phyloP scores from a whole-genome alignment of 2,329 filamentous ascomycete genomes.

The Aureobasidium vineae region DNA sequence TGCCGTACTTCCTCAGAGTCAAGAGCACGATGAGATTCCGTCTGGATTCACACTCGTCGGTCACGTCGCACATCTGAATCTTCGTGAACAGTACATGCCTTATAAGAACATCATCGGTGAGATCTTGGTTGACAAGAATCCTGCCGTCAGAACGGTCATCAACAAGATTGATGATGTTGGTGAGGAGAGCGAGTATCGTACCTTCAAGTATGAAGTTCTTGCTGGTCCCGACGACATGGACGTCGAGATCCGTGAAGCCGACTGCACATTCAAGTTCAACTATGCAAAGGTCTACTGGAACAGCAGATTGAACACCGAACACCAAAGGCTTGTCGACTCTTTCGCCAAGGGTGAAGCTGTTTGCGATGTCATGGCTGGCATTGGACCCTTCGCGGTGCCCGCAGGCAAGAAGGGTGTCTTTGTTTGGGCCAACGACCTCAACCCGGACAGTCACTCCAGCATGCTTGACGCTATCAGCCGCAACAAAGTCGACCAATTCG shows the following conservation, averaged over 20 bases:
- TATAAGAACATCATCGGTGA: slow-evolving; percentile 85
- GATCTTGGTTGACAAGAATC: slow-evolving; percentile 87
- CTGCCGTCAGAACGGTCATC: slow-evolving; percentile 79
- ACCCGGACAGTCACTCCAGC: slow-evolving; percentile 78
- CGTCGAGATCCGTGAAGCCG: slow-evolving; percentile 77
- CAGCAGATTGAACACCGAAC: slow-evolving; percentile 83
- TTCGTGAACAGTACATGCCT: slow-evolving; percentile 75
- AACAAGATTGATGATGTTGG: slow-evolving; percentile 94
- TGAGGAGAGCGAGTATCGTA: slow-evolving; percentile 78
- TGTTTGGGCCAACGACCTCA: slow-evolving; percentile 96
- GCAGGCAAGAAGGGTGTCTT: slow-evolving; percentile 88
- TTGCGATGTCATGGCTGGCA: slow-evolving; percentile 95
- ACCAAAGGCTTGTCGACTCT: slow-evolving; percentile 70
- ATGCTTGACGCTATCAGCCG: slow-evolving; percentile 66
- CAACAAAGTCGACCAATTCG: slow-evolving; percentile 76
- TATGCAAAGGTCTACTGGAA: slow-evolving; percentile 99
- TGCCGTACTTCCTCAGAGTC: slow-evolving; percentile 75
- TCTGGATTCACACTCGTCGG: slow-evolving; percentile 85
- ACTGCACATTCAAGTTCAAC: slow-evolving; percentile 87
- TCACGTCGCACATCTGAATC: slow-evolving; percentile 86
- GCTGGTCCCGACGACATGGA: slow-evolving; percentile 78
- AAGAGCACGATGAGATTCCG: slow-evolving; percentile 76
- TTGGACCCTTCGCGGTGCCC: slow-evolving; percentile 91
- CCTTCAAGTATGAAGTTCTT: slow-evolving; percentile 89
- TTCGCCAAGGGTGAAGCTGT: slow-evolving; percentile 86